phyloP scores from a whole-genome alignment of 2,329 filamentous ascomycete species.

The Fusarium abutilonis region DNA sequence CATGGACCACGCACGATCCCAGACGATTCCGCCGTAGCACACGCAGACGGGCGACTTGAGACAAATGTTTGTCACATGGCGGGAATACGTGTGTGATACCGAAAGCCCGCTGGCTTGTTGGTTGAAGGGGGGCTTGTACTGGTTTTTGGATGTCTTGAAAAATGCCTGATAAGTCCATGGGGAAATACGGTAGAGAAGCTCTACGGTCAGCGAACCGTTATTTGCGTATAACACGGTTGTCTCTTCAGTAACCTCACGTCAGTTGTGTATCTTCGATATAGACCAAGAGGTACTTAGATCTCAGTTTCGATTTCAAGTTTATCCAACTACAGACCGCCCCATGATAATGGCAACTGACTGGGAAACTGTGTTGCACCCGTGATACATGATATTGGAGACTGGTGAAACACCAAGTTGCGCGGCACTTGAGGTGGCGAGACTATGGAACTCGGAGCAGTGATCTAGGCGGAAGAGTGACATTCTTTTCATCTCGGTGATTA shows the following conservation, averaged over 20 bases:
- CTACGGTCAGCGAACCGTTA: background rate
- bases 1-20: conserved; percentile 29
- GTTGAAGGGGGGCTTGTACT: background rate
- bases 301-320: background rate
- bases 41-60: conserved; percentile 28
- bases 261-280: background rate
- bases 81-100: conserved; percentile 30
- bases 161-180: background rate
- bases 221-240: background rate
- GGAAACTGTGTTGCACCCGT: conserved; percentile 21
- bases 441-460: conserved; percentile 2
- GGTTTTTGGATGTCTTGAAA: background rate
- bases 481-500: background rate
- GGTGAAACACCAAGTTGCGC: conserved; percentile 20
- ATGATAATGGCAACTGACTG: conserved; percentile 10
- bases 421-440: conserved; percentile 18
- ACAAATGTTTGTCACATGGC: conserved; percentile 40
- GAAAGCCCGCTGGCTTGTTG: conserved; percentile 4
- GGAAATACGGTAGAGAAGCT: background rate
- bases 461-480: conserved; percentile 7
- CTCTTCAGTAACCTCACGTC: background rate
- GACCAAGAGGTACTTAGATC: background rate
- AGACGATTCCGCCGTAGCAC: conserved; percentile 32
- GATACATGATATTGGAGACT: conserved; percentile 11
- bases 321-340: conserved; percentile 7